Base-by-base conservation (phyloP, 2,329 filamentous ascomycete genomes). In the Penicillium brevicompactum region DNA sequence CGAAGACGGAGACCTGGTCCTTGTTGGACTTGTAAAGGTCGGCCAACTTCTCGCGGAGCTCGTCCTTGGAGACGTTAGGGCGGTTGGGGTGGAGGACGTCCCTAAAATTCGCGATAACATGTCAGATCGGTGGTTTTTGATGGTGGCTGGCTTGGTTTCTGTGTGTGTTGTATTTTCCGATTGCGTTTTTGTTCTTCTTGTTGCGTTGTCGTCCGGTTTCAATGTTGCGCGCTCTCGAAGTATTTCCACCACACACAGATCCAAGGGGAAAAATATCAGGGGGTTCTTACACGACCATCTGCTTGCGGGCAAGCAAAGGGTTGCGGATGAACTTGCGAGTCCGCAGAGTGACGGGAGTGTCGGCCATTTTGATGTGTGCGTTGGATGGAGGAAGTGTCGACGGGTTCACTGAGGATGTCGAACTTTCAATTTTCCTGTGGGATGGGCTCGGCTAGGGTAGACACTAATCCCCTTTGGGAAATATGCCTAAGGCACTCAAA, bases 311-410 rank as follows among this genome's bases (percentile, higher is more conserved):
- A 78, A 99, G 89, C 77, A 99, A 91, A 80, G 94, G 91, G 88
- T 99, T 99, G 85, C 92, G 91, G 84, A 97, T 95, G 90, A 99
- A 99, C 87, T 97, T 97, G 90, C 94, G 93, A 82, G 94, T 99
- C 85, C 94, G 87, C 83, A 92, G 83, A 75, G 89, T 92, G 78
- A 92, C 88, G 77, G 88, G 75, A 71, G 76, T 80, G 78, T 91
- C 88, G 82, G 92, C 90, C 93, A 97, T 95, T 84, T 82, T 82
- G 81, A 75, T 75, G 80, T 55, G 67, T 68, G 51, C 51, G 62
- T 62, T 57, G 62, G 62, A 61, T 65, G 57, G 61, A 59, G 57
- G 54, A 57, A 57, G 53, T 55, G 52, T 55, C 52, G 52, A 55
- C 52, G 47, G 50, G 56, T 52, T 61, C 57, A 52, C 49, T 55